Evolutionary conservation across 1,284 basidiomycete species (phyloP), one percentile per base, ranked within the genome.

Genomic region (Ceratobasidium sp.): DNA sequence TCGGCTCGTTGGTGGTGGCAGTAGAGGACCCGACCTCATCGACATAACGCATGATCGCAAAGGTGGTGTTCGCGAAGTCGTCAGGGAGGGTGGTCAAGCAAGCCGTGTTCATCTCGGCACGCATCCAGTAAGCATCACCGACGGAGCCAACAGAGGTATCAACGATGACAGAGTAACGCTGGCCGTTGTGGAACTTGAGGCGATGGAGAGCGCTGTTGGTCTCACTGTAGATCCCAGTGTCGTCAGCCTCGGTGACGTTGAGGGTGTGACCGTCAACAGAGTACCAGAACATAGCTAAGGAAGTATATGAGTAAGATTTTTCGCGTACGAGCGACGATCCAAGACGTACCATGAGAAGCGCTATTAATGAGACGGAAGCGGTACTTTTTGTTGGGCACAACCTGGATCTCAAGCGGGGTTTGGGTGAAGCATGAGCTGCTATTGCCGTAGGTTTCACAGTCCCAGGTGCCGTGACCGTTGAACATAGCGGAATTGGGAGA

Each of bases 91-190:
- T 80, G 7, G 82, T 81, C 69, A 81, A 82, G 74, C 80, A 79
- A 1, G 79, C 79, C 31, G 79, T 77, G 64, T 85, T 82, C 48
- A 87, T 77, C 56, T 76, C 78, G 1, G 84, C 82, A 14, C 86
- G 81, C 79, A 87, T 81, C 84, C 84, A 83, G 79, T 82, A 84
- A 73, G 81, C 54, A 45, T 72, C 80, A 72, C 80, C 80, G 78
- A 80, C 72, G 72, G 80, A 77, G 1, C 79, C 82, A 72, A 78
- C 78, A 71, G 84, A 82, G 47, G 83, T 83, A 41, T 77, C 76
- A 31, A 88, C 77, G n/a, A 87, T 79, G 57, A 87, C 86, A 36
- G 84, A 85, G 77, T 87, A 87, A 24, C 86, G 79, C 79, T 87
- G 86, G 6, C 85, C 85, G 22, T 86, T 82, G 56, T 84, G 82